Base-by-base conservation (phyloP, 2,329 filamentous ascomycete genomes). In the Fragosphaeria purpurea region DNA sequence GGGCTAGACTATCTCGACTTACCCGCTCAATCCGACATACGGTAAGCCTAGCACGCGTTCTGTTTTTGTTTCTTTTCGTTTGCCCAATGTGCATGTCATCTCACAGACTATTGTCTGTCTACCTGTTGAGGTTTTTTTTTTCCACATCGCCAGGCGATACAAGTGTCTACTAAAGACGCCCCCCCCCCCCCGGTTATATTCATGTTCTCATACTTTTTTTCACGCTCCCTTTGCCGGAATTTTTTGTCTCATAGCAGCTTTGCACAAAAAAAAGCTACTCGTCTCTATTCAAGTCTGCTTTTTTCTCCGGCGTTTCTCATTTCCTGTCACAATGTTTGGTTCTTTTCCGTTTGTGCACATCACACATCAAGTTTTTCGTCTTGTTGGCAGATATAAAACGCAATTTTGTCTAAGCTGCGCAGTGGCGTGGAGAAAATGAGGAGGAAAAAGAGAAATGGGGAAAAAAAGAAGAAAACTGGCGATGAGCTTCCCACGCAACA, bases 1-100 rank as follows among this genome's bases (percentile, higher is more conserved):
- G 73, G 71, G 63, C 67, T 78, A 62, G 74, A 76, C 59, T 79
- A 76, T 61, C 69, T 77, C 61, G 73, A 75, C 49, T 69, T 77
- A 59, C 70, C 69, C 50, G 64, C 70, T 47, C 68, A 71, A 58
- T 62, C 68, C 71, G 75, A 79, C 62, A 75, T 78, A 68, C 75
- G 76, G 76, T 79, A 64, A 63, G 76, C 74, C 31, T 9, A 31
- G 10, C 35, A 39, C 40, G 2, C 22, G n/a, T 46, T 35, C 8
- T 32, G 3, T 38, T 33, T 10, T 22, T 41, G 22, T 44, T 33
- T 11, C 34, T 32, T 35, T 46, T 34, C 38, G 1, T 38, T 22
- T 34, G 31, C 43, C 34, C 11, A 37, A 44, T 50, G 32, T 37
- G 35, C 37, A 12, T 33, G 35, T 22, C 46, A 35, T 10, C 38